Conservation (phyloP, 352 stramenopile species). For the Globisporangium uncinulatum region DNA sequence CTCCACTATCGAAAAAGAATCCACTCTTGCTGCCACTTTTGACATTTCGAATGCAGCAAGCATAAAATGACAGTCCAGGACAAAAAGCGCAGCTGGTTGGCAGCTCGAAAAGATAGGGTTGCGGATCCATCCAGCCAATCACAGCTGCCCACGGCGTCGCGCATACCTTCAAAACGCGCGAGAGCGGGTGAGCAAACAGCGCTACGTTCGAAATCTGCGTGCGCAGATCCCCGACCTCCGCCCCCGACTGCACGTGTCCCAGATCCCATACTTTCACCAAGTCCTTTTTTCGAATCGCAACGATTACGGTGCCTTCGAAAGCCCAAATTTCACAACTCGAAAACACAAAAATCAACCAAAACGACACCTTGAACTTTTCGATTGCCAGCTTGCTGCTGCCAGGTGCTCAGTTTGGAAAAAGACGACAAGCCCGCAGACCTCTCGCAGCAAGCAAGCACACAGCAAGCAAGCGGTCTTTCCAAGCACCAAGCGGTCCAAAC, state of each 20-base stretch:
- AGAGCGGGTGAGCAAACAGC: neutral
- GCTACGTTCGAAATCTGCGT: neutral
- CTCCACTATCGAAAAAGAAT: too few relatives aligned
- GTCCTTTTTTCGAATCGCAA: neutral
- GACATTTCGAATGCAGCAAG: neutral
- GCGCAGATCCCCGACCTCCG: neutral
- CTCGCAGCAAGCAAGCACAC: constrained; percentile 1
- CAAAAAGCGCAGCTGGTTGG: neutral
- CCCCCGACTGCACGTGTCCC: too few relatives aligned
- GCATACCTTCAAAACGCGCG: neutral
- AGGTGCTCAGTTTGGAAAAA: constrained; percentile 65
- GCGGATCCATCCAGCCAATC: constrained; percentile 7
- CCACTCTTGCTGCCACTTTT: neutral
- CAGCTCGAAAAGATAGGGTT: neutral
- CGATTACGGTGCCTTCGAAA: neutral
- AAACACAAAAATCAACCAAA: neutral
- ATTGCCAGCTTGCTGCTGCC: neutral
- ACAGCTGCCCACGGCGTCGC: constrained; percentile 3
- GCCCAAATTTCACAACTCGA: neutral
- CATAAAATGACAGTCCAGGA: neutral
- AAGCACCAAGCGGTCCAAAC: neutral
- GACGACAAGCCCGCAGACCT: constrained; percentile 19
- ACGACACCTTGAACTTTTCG: constrained; percentile 25
- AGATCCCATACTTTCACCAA: too few relatives aligned
- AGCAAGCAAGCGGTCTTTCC: neutral